Evolutionary conservation across 345 rosid species (phyloP).

Genomic region (Linum tenue): DNA sequence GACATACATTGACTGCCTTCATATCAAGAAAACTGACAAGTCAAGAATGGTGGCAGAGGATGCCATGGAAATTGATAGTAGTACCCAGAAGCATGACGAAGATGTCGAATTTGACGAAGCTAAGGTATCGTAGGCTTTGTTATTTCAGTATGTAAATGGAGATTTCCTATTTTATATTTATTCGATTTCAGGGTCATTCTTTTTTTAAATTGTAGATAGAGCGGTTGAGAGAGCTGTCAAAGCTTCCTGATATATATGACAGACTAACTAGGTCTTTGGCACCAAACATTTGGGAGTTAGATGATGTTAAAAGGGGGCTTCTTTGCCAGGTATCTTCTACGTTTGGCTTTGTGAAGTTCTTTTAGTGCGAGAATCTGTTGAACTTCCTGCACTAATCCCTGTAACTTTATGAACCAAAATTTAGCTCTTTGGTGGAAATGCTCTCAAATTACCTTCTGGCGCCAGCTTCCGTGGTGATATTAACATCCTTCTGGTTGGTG

Average conservation of each 20-base stretch:
- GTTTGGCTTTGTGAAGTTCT: neutral
- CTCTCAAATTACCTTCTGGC: constrained; percentile 72
- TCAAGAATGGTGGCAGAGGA: constrained; percentile 52
- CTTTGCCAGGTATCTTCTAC: constrained; percentile 61
- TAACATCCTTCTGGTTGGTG: constrained; percentile 93
- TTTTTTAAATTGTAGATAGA: constrained; percentile 41
- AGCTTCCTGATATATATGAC: constrained; percentile 73
- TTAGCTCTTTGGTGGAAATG: constrained; percentile 94
- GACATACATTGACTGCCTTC: constrained; percentile 93
- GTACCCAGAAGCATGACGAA: constrained; percentile 48
- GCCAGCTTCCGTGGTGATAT: constrained; percentile 97
- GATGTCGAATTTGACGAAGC: constrained; percentile 60
- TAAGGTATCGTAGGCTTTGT: constrained; percentile 30
- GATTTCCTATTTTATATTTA: neutral
- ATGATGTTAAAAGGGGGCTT: constrained; percentile 90
- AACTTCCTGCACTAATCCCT: constrained; percentile 1
- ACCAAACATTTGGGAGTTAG: constrained; percentile 91
- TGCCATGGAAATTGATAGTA: constrained; percentile 64
- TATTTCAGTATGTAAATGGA: neutral
- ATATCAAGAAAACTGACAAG: constrained; percentile 75
- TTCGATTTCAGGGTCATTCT: neutral
- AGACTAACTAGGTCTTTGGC: constrained; percentile 77
- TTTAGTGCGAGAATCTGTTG: neutral
- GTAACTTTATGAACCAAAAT: constrained; percentile 13
- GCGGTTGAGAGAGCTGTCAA: constrained; percentile 55